These are phyloP conservation scores for Cotoneaster glaucophyllus DNA, from an alignment of 306 rosid genomes.

Conservation along the genomic window DNA sequence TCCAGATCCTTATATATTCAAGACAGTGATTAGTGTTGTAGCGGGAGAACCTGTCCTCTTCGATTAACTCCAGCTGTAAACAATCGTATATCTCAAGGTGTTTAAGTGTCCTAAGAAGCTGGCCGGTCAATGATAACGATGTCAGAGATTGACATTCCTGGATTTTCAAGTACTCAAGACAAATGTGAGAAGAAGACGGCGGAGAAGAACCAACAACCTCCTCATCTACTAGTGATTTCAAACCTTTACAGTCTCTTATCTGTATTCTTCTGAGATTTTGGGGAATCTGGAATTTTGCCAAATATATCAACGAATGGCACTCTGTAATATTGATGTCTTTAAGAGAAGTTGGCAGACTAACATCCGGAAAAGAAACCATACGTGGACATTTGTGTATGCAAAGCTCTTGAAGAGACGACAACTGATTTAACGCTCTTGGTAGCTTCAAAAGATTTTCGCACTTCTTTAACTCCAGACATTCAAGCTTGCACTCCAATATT, in stretches of 20 bases:
- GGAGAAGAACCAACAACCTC: neutral
- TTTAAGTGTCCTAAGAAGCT: neutral
- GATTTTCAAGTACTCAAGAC: neutral
- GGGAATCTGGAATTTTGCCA: neutral
- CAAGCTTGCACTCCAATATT: neutral
- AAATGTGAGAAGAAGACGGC: neutral
- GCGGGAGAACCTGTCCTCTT: neutral
- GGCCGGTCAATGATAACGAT: neutral
- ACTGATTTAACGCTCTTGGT: neutral
- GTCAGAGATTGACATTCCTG: neutral
- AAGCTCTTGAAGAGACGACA: neutral
- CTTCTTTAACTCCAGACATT: neutral
- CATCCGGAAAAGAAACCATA: neutral
- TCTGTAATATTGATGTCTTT: neutral
- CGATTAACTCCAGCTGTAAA: slow-evolving; percentile 1
- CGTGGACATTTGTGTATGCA: neutral
- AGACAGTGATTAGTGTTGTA: neutral
- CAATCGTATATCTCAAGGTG: neutral
- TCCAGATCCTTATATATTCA: fast-evolving
- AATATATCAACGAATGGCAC: neutral
- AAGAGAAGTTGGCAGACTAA: neutral
- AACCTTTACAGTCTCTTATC: fast-evolving
- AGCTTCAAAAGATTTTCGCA: neutral
- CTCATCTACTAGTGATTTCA: neutral
- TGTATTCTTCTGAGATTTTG: neutral